These are phyloP conservation scores for Neoboletus subvelutipes DNA, from an alignment of 768 basidiomycete species.

Conservation along the genomic window DNA sequence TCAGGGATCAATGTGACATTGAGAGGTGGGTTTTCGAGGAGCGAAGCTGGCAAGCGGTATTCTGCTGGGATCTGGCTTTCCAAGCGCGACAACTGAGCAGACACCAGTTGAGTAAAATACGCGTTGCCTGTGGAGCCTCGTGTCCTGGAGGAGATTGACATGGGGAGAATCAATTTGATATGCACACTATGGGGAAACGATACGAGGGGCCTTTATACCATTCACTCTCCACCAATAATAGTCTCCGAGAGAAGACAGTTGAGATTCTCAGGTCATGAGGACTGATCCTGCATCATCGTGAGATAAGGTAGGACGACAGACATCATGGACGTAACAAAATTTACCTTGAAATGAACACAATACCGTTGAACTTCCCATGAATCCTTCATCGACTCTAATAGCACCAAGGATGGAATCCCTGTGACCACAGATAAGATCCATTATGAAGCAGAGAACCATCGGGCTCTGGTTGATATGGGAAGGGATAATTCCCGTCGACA, in stretches of 20 bases:
- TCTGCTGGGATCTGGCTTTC: conserved; percentile 23
- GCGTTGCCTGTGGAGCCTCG: conserved; percentile 23
- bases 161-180: not conserved
- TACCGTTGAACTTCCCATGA: not conserved
- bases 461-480: not conserved
- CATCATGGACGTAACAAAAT: not conserved
- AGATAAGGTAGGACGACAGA: not conserved
- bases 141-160: conserved; percentile 23
- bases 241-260: not conserved
- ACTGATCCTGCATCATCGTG: not conserved
- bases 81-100: conserved; percentile 17
- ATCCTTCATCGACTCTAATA: not conserved
- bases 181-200: not conserved
- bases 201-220: not conserved
- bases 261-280: not conserved
- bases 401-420: not conserved
- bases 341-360: not conserved
- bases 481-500: not conserved
- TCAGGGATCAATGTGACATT: conserved; percentile 35
- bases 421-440: not conserved
- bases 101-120: conserved; percentile 17
- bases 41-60: conserved; percentile 14
- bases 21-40: conserved; percentile 25
- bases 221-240: not conserved
- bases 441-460: not conserved